Conservation (phyloP, 2,329 filamentous ascomycete species). For the Thielaviopsis populi region DNA sequence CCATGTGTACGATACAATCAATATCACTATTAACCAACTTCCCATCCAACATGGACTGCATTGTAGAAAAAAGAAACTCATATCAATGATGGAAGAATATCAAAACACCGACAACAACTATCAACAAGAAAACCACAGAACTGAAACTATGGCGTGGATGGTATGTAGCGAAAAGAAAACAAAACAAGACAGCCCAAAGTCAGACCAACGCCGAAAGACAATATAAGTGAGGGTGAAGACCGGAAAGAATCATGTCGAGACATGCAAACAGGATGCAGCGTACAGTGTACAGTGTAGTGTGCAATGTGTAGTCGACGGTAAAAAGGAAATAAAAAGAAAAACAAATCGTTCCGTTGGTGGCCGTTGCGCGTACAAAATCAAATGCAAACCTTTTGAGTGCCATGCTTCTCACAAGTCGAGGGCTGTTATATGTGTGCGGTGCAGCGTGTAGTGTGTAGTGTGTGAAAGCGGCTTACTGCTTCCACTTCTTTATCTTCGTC, state of each 20-base stretch:
- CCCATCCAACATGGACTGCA: not conserved
- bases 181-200: not conserved
- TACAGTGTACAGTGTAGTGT: not conserved
- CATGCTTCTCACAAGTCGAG: not conserved
- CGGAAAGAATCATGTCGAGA: not conserved
- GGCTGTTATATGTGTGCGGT: not conserved
- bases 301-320: not conserved
- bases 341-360: slow-evolving; percentile 8
- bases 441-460: not conserved
- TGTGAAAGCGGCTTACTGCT: not conserved
- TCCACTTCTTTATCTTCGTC: not conserved
- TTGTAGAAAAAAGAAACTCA: not conserved
- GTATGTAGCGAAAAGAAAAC: not conserved
- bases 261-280: not conserved
- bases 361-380: slow-evolving; percentile 6
- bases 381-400: slow-evolving; percentile 1
- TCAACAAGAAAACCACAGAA: not conserved
- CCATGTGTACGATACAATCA: not conserved
- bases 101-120: not conserved
- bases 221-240: not conserved
- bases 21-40: not conserved
- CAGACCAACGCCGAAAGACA: not conserved
- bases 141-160: not conserved
- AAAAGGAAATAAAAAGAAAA: slow-evolving; percentile 1
- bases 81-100: not conserved